These are phyloP conservation scores for Penicillium sp. DNA, from an alignment of 2,329 filamentous ascomycete genomes.

Conservation along the genomic window DNA sequence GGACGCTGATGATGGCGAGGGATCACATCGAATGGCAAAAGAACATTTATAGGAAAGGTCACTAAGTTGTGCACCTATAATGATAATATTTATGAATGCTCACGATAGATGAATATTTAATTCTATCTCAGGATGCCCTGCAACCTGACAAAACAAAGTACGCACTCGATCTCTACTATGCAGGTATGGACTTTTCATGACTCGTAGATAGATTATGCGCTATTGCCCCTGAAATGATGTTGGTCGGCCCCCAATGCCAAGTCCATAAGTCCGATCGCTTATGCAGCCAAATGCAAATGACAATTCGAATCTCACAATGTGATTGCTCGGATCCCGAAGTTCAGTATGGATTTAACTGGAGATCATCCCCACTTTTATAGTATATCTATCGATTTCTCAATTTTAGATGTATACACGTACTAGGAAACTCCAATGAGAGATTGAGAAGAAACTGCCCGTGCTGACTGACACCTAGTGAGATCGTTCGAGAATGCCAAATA, in stretches of 20 bases:
- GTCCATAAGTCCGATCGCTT: background rate
- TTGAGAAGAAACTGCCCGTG: too few relatives aligned
- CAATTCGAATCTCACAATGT: background rate
- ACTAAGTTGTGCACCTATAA: background rate
- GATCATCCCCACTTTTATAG: background rate
- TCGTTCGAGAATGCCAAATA: too few relatives aligned
- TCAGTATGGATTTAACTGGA: background rate
- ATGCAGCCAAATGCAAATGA: background rate
- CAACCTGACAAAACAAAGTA: background rate
- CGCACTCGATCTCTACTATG: too few relatives aligned
- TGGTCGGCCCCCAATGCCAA: background rate
- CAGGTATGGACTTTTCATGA: background rate
- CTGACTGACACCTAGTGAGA: too few relatives aligned
- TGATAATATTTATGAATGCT: background rate
- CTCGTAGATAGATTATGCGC: background rate
- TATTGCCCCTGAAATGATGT: background rate
- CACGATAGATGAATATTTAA: background rate
- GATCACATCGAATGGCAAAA: slow-evolving; percentile 10
- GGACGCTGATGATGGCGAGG: slow-evolving; percentile 16
- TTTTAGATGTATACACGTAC: too few relatives aligned
- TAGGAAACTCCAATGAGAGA: too few relatives aligned
- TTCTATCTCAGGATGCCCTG: background rate
- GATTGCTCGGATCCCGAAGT: background rate
- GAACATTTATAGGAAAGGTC: slow-evolving; percentile 24
- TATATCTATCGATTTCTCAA: too few relatives aligned